Evolutionary conservation across 2,329 filamentous ascomycete genomes (phyloP), one percentile per base, ranked within the genome.

Genomic region (Huntiella omanensis): DNA sequence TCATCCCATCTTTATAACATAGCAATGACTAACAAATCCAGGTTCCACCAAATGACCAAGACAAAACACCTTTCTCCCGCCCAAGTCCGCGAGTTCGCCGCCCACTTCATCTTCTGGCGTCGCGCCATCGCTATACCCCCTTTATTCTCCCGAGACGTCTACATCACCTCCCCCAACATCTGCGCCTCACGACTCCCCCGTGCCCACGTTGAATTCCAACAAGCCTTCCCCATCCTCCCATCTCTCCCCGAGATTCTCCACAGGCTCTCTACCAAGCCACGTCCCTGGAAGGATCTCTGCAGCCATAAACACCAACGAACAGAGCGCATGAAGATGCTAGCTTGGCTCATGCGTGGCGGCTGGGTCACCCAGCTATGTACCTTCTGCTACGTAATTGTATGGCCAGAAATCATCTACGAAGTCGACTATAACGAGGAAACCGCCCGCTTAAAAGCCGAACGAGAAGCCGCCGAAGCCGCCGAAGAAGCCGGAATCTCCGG

Each of bases 91-190:
- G 80, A 84, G 54, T 83, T 93, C 51, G 86, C 87, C 7, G 82
- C 84, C 49, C 91, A 96, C 63, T 80, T 98, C 52, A 86, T 96
- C 51, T 93, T 92, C 63, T 96, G 88, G 87, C 79, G 91, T 17
- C 80, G 87, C 48, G 91, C 88, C 40, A 83, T 92, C 50, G 81
- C 88, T 12, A 88, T 96, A 36, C 83, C 85, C 4, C 91, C 91
- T 0, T 72, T 98, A 4, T 86, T 95, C 56, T 81, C 83, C 38
- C 74, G 87, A 41, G 87, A 96, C 58, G 81, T 80, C 8, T 98
- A 96, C 60, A 81, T 96, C 33, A 75, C 95, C 22, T 92, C 84
- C 1, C 87, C 88, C 0, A 92, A 93, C 58, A 86, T 85, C 51
- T 80, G 94, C 55, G 72, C 86, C 55, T 67, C 71, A 44, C 75